Percentiles rank a stretch among this genome's conserved stretches.
Conservation (phyloP, 2,329 filamentous ascomycete genomes). For the Biscogniauxia marginata region DNA sequence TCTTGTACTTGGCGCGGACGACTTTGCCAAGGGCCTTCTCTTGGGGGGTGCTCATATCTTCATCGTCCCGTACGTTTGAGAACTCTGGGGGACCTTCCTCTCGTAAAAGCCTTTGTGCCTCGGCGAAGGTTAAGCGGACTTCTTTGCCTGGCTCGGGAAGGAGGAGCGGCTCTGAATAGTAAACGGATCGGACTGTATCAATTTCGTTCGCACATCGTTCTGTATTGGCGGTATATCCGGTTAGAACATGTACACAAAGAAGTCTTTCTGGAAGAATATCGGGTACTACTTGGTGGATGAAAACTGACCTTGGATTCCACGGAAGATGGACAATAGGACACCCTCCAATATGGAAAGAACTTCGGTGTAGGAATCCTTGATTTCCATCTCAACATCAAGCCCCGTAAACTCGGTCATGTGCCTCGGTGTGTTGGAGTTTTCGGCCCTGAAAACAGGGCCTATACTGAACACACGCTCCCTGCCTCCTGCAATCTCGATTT, state of each 20-base stretch:
- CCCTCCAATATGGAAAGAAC: conserved; percentile 70
- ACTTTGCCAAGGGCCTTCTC: conserved; percentile 87
- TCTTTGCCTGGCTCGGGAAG: conserved; percentile 73
- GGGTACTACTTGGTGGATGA: no score
- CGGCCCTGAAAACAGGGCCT: conserved; percentile 81
- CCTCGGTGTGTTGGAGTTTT: conserved; percentile 79
- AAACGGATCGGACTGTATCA: conserved; percentile 68
- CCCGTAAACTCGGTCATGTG: conserved; percentile 88
- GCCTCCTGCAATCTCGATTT: conserved; percentile 78
- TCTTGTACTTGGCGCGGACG: conserved; percentile 83
- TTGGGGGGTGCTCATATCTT: conserved; percentile 78
- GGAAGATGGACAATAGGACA: conserved; percentile 77
- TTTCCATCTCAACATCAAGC: conserved; percentile 88
- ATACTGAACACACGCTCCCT: conserved; percentile 77
- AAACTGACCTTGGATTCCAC: conserved; percentile 65
- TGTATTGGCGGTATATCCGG: no score
- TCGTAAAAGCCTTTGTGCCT: conserved; percentile 76
- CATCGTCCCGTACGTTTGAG: conserved; percentile 68
- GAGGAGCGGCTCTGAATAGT: conserved; percentile 75
- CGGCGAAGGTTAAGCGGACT: conserved; percentile 73
- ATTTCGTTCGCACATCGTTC: conserved; percentile 69
- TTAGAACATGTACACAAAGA: no score
- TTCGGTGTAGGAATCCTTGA: conserved; percentile 74
- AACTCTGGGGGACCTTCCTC: conserved; percentile 69
- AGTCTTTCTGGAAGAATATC: no score